These are phyloP conservation scores for Pichia sp. DNA, from an alignment of 1,139 yeast genomes.

Conservation along the genomic window DNA sequence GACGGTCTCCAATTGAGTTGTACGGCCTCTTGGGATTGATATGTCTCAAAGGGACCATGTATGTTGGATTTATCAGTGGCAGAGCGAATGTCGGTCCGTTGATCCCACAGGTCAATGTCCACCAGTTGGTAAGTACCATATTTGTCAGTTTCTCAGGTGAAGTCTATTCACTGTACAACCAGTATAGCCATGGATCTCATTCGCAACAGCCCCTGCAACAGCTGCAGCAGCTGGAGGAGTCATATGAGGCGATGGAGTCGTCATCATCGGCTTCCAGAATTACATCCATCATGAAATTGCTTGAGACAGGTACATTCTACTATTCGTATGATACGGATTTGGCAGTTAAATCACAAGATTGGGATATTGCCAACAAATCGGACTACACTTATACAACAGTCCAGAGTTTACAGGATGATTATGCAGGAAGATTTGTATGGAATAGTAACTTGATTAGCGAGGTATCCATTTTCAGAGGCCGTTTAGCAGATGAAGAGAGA, in stretches of 20 bases:
- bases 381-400: constrained; percentile 13
- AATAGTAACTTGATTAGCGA: constrained; percentile 56
- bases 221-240: constrained; percentile 10
- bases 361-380: constrained; percentile 30
- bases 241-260: constrained; percentile 9
- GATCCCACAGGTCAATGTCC: constrained; percentile 48
- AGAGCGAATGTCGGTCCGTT: constrained; percentile 59
- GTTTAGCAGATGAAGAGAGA: constrained; percentile 50
- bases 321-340: constrained; percentile 64
- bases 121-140: constrained; percentile 52
- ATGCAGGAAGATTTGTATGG: constrained; percentile 62
- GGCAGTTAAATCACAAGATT: constrained; percentile 56
- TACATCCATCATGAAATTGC: constrained; percentile 49
- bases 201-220: constrained; percentile 4
- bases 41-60: constrained; percentile 49
- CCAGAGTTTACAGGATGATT: constrained; percentile 33
- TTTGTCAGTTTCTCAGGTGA: constrained; percentile 60
- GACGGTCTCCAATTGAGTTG: constrained; percentile 31
- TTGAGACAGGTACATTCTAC: constrained; percentile 62
- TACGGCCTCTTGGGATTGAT: constrained; percentile 61
- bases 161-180: constrained; percentile 25
- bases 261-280: constrained; percentile 32
- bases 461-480: constrained; percentile 53
- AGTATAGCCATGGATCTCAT: background rate
- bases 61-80: constrained; percentile 54